A percentile compares a stretch with the other conserved stretches of the same genome.
Conservation (phyloP, 352 stramenopile genomes). For the Globisporangium orthogonon region DNA sequence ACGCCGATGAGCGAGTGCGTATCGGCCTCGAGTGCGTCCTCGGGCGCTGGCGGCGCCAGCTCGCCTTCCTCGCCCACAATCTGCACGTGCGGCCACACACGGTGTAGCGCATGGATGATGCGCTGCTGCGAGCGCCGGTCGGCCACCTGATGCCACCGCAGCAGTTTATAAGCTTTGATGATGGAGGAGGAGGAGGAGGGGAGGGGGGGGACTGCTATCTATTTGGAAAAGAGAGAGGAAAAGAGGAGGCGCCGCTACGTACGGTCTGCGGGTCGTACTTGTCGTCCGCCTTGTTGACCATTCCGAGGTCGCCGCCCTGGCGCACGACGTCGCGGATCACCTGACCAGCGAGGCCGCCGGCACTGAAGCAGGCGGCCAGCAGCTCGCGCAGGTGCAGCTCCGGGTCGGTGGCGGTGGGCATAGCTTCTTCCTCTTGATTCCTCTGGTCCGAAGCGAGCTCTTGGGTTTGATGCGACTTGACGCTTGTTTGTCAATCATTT, state of each 20-base stretch:
- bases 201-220: not conserved
- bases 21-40: constrained; percentile 47
- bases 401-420: not conserved
- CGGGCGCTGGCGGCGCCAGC: constrained; percentile 30
- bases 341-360: constrained; percentile 37
- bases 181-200: no score
- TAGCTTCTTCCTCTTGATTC: not conserved
- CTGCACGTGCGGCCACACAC: constrained; percentile 40
- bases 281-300: constrained; percentile 74
- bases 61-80: constrained; percentile 73
- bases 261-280: constrained; percentile 73
- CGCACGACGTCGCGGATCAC: constrained; percentile 68
- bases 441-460: no score
- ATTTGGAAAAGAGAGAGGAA: not conserved
- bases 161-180: not conserved
- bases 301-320: constrained; percentile 38
- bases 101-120: constrained; percentile 51
- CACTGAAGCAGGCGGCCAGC: constrained; percentile 53
- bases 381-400: constrained; percentile 29
- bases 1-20: constrained; percentile 19
- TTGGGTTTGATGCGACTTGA: no score
- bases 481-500: no score
- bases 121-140: constrained; percentile 72
- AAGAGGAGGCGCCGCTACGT: not conserved
- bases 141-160: constrained; percentile 21